Conservation (phyloP, 2,329 filamentous ascomycete genomes). For the Claviceps maximensis region DNA sequence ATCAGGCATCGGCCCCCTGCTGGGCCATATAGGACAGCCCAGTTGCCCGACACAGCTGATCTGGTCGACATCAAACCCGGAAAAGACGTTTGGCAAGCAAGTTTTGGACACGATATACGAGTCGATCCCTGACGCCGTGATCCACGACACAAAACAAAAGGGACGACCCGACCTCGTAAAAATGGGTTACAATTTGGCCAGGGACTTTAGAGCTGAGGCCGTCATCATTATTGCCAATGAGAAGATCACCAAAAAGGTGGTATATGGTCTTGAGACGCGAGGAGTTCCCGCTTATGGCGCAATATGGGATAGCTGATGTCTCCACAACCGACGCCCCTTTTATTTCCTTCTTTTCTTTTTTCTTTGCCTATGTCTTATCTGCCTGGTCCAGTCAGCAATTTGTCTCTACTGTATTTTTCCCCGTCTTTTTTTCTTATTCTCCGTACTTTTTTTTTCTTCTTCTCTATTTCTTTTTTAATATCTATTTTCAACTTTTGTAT, state of each 20-base stretch:
- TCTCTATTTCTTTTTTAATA: neutral
- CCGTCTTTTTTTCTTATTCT: neutral
- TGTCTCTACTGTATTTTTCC: neutral
- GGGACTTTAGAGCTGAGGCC: slow-evolving; percentile 49
- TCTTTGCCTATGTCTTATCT: neutral
- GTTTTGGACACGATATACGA: slow-evolving; percentile 41
- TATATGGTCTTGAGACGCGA: slow-evolving; percentile 53
- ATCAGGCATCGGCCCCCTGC: slow-evolving; percentile 57
- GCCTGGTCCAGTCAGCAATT: neutral
- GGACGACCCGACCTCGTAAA: slow-evolving; percentile 45
- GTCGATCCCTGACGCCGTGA: slow-evolving; percentile 48
- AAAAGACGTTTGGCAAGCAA: slow-evolving; percentile 45
- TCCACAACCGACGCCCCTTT: neutral
- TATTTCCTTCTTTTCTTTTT: too few relatives aligned
- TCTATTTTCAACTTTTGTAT: too few relatives aligned
- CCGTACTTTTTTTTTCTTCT: neutral
- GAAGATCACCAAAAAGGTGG: slow-evolving; percentile 51
- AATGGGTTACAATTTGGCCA: slow-evolving; percentile 38
- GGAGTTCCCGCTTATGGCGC: slow-evolving; percentile 58
- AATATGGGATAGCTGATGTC: slow-evolving; percentile 48
- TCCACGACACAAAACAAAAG: slow-evolving; percentile 50
- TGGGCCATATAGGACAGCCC: slow-evolving; percentile 42
- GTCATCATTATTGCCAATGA: slow-evolving; percentile 64
- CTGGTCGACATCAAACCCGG: slow-evolving; percentile 53
- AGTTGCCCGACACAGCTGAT: slow-evolving; percentile 45